Percentiles rank a stretch among this genome's conserved stretches.
Conservation (phyloP, 2,329 filamentous ascomycete species). For the Botryosphaeria dothidea region DNA sequence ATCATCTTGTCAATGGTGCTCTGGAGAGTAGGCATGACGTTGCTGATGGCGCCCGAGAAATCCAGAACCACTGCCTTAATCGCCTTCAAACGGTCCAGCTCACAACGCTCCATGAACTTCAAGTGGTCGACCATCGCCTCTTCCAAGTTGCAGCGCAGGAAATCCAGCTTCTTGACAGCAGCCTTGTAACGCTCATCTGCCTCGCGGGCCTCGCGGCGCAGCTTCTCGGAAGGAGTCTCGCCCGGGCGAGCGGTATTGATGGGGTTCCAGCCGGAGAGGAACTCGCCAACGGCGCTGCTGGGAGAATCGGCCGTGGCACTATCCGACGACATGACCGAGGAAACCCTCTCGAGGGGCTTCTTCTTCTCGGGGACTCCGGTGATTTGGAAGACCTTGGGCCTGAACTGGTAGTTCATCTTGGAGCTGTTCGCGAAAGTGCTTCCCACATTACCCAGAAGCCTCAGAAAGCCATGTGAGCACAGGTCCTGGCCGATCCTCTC, state of each 20-base stretch:
- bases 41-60: conserved; percentile 95
- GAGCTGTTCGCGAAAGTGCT: conserved; percentile 97
- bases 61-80: conserved; percentile 98
- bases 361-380: conserved; percentile 90
- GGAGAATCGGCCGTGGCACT: conserved; percentile 71
- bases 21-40: conserved; percentile 94
- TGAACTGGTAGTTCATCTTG: conserved; percentile 97
- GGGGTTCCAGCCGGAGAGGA: conserved; percentile 89
- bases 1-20: conserved; percentile 98
- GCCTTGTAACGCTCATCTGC: conserved; percentile 92
- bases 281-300: conserved; percentile 82
- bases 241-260: conserved; percentile 89
- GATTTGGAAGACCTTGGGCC: conserved; percentile 84
- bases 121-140: conserved; percentile 91
- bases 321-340: conserved; percentile 63
- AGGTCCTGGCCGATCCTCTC: conserved; percentile 95
- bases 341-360: conserved; percentile 68
- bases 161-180: conserved; percentile 81
- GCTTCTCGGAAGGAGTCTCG: conserved; percentile 82
- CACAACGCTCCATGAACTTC: conserved; percentile 95
- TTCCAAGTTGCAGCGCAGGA: conserved; percentile 90
- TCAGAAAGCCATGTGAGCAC: conserved; percentile 79
- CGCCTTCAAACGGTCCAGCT: conserved; percentile 92
- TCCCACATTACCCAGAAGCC: conserved; percentile 90
- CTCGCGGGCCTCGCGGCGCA: conserved; percentile 86